Conservation (phyloP, 306 rosid species). For the Vigna angularis region DNA sequence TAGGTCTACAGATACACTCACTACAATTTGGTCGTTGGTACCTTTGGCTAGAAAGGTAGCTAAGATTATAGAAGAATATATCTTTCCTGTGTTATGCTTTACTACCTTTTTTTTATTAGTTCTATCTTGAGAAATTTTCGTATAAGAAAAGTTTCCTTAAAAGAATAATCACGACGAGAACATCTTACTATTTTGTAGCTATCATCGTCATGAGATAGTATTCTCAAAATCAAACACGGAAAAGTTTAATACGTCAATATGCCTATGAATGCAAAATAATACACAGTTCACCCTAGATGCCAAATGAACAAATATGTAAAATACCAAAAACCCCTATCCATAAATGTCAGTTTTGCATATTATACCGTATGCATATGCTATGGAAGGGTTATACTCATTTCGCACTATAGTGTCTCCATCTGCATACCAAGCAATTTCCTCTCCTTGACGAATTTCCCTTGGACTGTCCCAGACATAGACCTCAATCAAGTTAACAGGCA, state of each 20-base stretch:
- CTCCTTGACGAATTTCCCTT: slow-evolving; percentile 96
- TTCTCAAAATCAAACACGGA: slow-evolving; percentile 5
- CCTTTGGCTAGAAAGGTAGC: background rate
- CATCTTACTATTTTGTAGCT: slow-evolving; percentile 17
- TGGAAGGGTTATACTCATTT: slow-evolving; percentile 88
- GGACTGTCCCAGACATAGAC: slow-evolving; percentile 56
- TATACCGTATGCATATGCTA: slow-evolving; percentile 95
- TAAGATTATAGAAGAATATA: background rate
- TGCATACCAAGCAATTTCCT: slow-evolving; percentile 99
- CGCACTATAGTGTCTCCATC: slow-evolving; percentile 94
- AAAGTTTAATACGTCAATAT: background rate
- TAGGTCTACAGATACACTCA: background rate
- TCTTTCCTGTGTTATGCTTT: slow-evolving; percentile 7
- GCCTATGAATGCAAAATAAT: slow-evolving; percentile 1
- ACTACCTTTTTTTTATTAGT: slow-evolving; percentile 3
- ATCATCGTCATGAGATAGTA: slow-evolving; percentile 6
- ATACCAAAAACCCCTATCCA: slow-evolving; percentile 27
- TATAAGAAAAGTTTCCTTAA: slow-evolving; percentile 7
- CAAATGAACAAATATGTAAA: slow-evolving; percentile 34
- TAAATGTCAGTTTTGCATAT: slow-evolving; percentile 31
- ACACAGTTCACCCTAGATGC: slow-evolving; percentile 5
- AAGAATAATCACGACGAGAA: background rate
- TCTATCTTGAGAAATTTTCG: slow-evolving; percentile 5
- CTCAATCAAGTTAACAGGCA: slow-evolving; percentile 43
- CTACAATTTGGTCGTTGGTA: background rate